phyloP scores from a whole-genome alignment of 177 flowering plant species.

The Vitis hybrid region DNA sequence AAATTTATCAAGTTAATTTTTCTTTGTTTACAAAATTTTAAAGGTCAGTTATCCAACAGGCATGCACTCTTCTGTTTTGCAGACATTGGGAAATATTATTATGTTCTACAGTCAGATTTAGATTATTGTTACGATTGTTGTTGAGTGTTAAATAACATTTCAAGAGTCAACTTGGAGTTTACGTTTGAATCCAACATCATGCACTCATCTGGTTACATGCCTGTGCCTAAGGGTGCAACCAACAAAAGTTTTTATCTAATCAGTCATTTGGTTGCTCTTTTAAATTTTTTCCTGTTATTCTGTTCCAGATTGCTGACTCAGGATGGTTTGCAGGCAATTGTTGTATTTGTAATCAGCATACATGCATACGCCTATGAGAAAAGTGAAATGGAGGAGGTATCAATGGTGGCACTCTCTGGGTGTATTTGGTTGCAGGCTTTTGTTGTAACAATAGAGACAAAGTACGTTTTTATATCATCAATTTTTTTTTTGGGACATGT shows the following conservation, averaged over 20 bases:
- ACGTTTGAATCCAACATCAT: not conserved
- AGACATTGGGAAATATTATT: no score
- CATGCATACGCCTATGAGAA: slow-evolving; percentile 85
- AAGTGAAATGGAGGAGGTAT: slow-evolving; percentile 91
- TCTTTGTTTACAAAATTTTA: no score
- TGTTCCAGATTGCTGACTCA: slow-evolving; percentile 1
- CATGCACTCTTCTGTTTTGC: no score
- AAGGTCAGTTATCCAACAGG: no score
- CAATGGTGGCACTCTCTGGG: slow-evolving; percentile 98
- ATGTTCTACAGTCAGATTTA: no score
- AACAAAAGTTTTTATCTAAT: not conserved
- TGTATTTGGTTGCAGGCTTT: slow-evolving; percentile 99
- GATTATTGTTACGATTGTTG: no score
- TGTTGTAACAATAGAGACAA: slow-evolving; percentile 85
- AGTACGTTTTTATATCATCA: slow-evolving; percentile 47
- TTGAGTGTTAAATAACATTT: no score
- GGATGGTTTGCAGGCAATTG: slow-evolving; percentile 66
- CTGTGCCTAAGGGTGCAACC: not conserved
- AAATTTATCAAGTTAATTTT: no score
- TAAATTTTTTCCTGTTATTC: not conserved
- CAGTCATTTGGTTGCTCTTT: not conserved
- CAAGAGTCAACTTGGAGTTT: not conserved
- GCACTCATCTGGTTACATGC: not conserved
- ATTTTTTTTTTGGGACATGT: no score
- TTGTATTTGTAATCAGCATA: slow-evolving; percentile 80